phyloP scores from a whole-genome alignment of 352 stramenopile genomes.

The Phytopythium chamaehyphon region DNA sequence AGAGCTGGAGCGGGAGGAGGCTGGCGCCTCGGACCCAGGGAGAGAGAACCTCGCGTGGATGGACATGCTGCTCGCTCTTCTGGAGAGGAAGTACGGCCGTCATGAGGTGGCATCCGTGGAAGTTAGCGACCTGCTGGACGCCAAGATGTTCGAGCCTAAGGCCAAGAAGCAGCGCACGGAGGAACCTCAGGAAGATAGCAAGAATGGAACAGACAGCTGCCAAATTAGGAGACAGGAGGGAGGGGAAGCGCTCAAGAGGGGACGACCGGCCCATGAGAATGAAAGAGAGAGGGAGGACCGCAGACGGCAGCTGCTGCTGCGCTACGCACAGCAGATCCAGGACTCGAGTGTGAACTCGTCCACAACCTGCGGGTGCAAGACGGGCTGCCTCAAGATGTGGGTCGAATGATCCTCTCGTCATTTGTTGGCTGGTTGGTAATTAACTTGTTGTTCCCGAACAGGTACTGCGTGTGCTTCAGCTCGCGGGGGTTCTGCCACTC shows the following conservation, averaged over 20 bases:
- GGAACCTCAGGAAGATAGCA: not conserved
- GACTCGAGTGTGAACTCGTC: conserved; percentile 64
- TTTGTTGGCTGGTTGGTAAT: not conserved
- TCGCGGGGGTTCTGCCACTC: conserved; percentile 75
- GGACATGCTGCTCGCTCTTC: conserved; percentile 74
- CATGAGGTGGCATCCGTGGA: conserved; percentile 27
- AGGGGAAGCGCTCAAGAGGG: not conserved
- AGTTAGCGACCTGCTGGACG: conserved; percentile 36
- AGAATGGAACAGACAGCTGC: conserved; percentile 2
- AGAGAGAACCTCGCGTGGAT: conserved; percentile 79
- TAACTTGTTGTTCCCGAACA: not conserved
- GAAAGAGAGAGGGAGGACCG: conserved; percentile 38
- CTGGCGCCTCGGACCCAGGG: conserved; percentile 1
- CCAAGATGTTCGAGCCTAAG: conserved; percentile 28
- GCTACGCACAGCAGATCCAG: conserved; percentile 68
- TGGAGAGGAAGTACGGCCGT: conserved; percentile 57
- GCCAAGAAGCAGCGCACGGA: conserved; percentile 20
- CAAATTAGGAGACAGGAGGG: not conserved
- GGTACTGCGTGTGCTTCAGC: conserved; percentile 82
- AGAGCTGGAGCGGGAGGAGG: no score
- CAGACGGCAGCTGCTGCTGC: conserved; percentile 38
- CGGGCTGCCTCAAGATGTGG: conserved; percentile 78
- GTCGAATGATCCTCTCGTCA: no score
- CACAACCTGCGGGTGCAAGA: conserved; percentile 83
- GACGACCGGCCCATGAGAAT: conserved; percentile 15